These are phyloP conservation scores for Rhynchospora tenuis DNA, from an alignment of 176 grass and related monocot species.

Conservation along the genomic window DNA sequence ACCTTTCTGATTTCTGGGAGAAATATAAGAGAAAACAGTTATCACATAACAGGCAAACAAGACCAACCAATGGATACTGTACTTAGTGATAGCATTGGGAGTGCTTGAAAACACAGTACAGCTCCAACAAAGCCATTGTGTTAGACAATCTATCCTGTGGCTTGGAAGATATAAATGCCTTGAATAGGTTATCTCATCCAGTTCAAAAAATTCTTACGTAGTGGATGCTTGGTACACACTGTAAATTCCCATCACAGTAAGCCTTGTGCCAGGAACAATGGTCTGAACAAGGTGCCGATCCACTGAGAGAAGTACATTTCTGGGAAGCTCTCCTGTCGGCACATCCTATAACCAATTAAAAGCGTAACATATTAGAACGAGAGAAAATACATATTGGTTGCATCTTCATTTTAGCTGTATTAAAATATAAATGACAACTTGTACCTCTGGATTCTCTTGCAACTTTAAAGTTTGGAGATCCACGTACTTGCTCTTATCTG, in stretches of 20 bases:
- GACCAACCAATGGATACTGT: not conserved
- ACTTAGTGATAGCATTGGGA: not conserved
- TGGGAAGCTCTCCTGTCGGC: slow-evolving; percentile 93
- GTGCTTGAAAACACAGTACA: not conserved
- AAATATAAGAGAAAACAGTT: not conserved
- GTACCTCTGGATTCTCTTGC: slow-evolving; percentile 98
- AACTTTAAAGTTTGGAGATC: slow-evolving; percentile 90
- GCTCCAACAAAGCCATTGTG: not conserved
- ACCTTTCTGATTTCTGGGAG: slow-evolving; percentile 63
- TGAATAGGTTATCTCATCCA: not conserved
- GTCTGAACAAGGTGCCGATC: slow-evolving; percentile 95
- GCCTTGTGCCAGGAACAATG: slow-evolving; percentile 86
- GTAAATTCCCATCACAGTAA: slow-evolving; percentile 90
- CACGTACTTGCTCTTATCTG: slow-evolving; percentile 99
- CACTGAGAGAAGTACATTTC: slow-evolving; percentile 81
- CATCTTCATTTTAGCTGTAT: not conserved
- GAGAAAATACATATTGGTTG: slow-evolving; percentile 4
- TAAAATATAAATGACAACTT: not conserved
- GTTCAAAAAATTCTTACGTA: slow-evolving; percentile 41
- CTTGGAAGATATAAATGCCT: not conserved
- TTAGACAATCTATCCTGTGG: not conserved
- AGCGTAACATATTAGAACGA: not conserved
- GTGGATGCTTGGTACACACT: slow-evolving; percentile 84
- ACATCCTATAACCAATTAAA: slow-evolving; percentile 55
- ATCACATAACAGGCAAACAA: not conserved